A percentile compares a stretch with the other conserved stretches of the same genome.
Evolutionary conservation across 2,329 filamentous ascomycete species (phyloP).

Genomic region (Rutstroemia sp.): DNA sequence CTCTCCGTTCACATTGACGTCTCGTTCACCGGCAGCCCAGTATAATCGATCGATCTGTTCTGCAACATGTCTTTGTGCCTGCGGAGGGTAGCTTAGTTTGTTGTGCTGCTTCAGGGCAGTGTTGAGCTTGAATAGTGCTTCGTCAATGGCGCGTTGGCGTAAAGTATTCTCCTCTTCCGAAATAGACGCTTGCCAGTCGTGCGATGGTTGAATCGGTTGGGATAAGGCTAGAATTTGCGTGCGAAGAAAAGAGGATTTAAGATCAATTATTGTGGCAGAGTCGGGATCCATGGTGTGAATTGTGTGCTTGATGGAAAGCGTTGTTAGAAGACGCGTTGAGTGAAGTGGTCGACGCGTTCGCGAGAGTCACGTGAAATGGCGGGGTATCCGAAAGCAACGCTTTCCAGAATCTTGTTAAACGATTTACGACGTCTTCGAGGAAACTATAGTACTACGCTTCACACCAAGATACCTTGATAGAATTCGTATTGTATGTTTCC

Average conservation of each 20-base stretch:
- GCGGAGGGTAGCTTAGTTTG: slow-evolving; percentile 57
- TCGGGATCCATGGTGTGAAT: slow-evolving; percentile 11
- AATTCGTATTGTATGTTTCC: too few species aligned
- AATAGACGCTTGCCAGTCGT: slow-evolving; percentile 34
- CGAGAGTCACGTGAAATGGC: too few species aligned
- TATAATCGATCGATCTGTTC: slow-evolving; percentile 66
- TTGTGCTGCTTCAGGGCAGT: slow-evolving; percentile 57
- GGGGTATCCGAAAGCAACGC: too few species aligned
- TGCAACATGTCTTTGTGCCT: slow-evolving; percentile 63
- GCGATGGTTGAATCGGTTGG: slow-evolving; percentile 33
- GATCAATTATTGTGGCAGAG: slow-evolving; percentile 45
- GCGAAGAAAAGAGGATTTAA: slow-evolving; percentile 50
- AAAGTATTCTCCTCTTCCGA: slow-evolving; percentile 35
- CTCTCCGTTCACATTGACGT: slow-evolving; percentile 29
- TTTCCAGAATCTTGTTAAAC: too few species aligned
- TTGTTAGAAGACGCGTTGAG: too few species aligned
- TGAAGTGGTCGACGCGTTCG: too few species aligned
- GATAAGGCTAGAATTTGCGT: slow-evolving; percentile 29
- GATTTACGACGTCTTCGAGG: too few species aligned
- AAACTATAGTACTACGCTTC: too few species aligned
- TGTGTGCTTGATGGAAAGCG: too few species aligned
- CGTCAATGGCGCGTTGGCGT: slow-evolving; percentile 44
- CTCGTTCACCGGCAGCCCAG: slow-evolving; percentile 38
- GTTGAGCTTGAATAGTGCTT: slow-evolving; percentile 52
- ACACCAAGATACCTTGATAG: too few species aligned